phyloP scores from a whole-genome alignment of 83 land plant genomes.

The Picea engelmannii region DNA sequence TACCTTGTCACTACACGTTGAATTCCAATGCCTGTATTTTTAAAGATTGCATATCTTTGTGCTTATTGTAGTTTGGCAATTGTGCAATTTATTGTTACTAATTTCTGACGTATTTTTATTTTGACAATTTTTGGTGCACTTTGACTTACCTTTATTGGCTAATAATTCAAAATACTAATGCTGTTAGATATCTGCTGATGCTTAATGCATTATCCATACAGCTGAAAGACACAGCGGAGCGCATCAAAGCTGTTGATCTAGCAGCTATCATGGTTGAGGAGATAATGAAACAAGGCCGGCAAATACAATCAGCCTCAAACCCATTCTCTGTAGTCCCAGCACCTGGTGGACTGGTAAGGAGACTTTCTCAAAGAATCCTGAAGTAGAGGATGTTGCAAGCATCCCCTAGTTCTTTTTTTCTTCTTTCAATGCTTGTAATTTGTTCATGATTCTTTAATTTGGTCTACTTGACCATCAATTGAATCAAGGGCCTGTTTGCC shows the following conservation, averaged over 20 bases:
- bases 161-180: neutral
- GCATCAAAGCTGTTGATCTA: slow-evolving; percentile 86
- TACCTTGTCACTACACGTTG: no score
- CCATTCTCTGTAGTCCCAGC: slow-evolving; percentile 14
- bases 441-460: neutral
- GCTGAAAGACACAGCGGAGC: slow-evolving; percentile 83
- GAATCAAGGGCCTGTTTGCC: neutral
- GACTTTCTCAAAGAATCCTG: neutral
- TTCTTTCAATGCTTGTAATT: neutral
- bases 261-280: slow-evolving; percentile 95
- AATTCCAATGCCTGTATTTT: no score
- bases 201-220: slow-evolving; percentile 16
- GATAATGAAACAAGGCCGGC: slow-evolving; percentile 76
- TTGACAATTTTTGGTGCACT: neutral
- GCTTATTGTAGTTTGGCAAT: no score
- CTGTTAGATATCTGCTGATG: neutral
- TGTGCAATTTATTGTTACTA: neutral
- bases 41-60: no score
- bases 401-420: neutral
- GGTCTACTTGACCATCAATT: neutral
- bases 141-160: neutral
- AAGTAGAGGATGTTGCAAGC: neutral
- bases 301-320: slow-evolving; percentile 19
- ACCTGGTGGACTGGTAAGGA: slow-evolving; percentile 41
- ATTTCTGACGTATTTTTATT: neutral